Percentiles rank a stretch among this genome's conserved stretches.
These are phyloP conservation scores for Cyclotella sp. DNA, from an alignment of 108 stramenopile genomes.

Conservation along the genomic window DNA sequence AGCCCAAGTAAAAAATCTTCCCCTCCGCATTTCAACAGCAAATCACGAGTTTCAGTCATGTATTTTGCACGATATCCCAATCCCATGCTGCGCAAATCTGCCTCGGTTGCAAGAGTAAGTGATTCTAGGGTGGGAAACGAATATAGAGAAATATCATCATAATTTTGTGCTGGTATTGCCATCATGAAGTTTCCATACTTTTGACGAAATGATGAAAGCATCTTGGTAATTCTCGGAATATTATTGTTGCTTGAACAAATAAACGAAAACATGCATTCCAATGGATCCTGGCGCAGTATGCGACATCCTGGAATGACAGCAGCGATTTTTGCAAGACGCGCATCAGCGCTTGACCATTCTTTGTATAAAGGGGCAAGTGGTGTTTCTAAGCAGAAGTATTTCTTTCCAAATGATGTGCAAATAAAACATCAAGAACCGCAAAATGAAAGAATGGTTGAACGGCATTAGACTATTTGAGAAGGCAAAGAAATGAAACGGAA, in stretches of 20 bases:
- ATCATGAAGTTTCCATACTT: conserved; percentile 79
- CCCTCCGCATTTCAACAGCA: conserved; percentile 65
- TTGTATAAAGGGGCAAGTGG: conserved; percentile 69
- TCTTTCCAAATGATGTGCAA: too few relatives aligned
- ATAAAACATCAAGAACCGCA: neutral
- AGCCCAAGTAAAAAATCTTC: conserved; percentile 64
- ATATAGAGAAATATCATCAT: conserved; percentile 50
- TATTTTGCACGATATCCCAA: conserved; percentile 96
- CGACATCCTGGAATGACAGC: conserved; percentile 86
- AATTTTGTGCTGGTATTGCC: conserved; percentile 36
- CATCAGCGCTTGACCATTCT: conserved; percentile 73
- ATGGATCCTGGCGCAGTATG: conserved; percentile 92
- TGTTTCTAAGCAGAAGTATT: conserved; percentile 81
- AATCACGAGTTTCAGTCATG: conserved; percentile 78
- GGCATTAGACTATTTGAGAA: too few relatives aligned
- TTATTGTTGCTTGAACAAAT: conserved; percentile 99
- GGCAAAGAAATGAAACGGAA: too few relatives aligned
- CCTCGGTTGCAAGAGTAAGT: conserved; percentile 61
- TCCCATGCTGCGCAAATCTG: conserved; percentile 82
- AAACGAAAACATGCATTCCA: conserved; percentile 97
- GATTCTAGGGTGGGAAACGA: conserved; percentile 86
- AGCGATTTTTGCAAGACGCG: conserved; percentile 69
- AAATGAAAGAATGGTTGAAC: neutral
- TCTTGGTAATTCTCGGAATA: conserved; percentile 94
- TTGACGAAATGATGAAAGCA: conserved; percentile 83